Percentiles rank a stretch among this genome's conserved stretches.
Conservation (phyloP, 352 stramenopile species). For the Bremia lactucae region DNA sequence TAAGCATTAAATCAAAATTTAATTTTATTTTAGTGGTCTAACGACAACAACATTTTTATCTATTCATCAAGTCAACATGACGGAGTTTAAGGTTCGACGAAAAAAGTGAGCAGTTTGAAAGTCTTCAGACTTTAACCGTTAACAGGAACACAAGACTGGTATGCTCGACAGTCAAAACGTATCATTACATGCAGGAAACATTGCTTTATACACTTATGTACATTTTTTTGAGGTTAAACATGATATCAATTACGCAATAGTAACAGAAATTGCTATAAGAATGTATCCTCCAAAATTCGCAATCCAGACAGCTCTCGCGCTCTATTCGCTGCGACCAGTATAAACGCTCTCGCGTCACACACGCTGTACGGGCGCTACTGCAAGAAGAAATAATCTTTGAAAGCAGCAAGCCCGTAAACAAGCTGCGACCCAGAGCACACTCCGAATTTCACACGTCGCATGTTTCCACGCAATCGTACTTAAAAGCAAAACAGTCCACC, state of each 20-base stretch:
- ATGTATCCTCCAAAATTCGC: too few relatives aligned
- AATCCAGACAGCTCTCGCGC: too few relatives aligned
- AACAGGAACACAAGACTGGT: slow-evolving; percentile 20
- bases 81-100: slow-evolving; percentile 33
- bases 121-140: slow-evolving; percentile 21
- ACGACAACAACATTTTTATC: slow-evolving; percentile 16
- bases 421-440: too few relatives aligned
- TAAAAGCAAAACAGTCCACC: neutral
- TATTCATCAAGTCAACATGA: slow-evolving; percentile 14
- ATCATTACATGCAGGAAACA: slow-evolving; percentile 26
- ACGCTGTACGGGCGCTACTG: slow-evolving; percentile 19
- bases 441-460: slow-evolving; percentile 3
- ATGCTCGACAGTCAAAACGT: slow-evolving; percentile 23
- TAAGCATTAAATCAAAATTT: too few relatives aligned
- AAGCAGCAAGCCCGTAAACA: too few relatives aligned
- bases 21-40: too few relatives aligned
- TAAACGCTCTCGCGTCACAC: slow-evolving; percentile 12
- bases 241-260: too few relatives aligned
- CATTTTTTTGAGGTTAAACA: slow-evolving; percentile 29
- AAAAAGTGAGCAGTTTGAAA: slow-evolving; percentile 22
- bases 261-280: too few relatives aligned
- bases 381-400: too few relatives aligned
- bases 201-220: slow-evolving; percentile 36
- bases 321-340: too few relatives aligned
- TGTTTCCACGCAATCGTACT: slow-evolving; percentile 6